Conservation (phyloP, 495 filamentous ascomycete species). For the Wilcoxina mikolae region DNA sequence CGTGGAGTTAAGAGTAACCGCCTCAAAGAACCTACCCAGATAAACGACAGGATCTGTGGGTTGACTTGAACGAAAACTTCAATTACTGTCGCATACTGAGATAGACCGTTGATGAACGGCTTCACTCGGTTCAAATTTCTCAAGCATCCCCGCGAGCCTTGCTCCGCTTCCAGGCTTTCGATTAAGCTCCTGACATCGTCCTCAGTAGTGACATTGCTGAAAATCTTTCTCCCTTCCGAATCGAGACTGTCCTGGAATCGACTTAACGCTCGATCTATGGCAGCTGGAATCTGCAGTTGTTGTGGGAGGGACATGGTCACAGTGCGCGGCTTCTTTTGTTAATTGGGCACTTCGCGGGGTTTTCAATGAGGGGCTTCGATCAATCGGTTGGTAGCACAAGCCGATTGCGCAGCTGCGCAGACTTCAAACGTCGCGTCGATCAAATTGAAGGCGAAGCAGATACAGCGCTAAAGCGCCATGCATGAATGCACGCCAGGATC, state of each 20-base stretch:
- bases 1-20: neutral
- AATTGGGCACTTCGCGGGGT: no score
- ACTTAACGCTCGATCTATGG: conserved; percentile 5
- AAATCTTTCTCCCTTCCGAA: conserved; percentile 2
- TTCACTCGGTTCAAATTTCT: conserved; percentile 28
- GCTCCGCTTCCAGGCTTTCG: neutral
- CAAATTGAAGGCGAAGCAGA: no score
- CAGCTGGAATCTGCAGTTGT: neutral
- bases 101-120: conserved; percentile 24
- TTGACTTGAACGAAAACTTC: conserved; percentile 29
- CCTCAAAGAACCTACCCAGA: conserved; percentile 19
- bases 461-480: no score
- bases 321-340: no score
- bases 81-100: conserved; percentile 28
- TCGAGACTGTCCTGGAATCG: conserved; percentile 5
- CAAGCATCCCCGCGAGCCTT: neutral
- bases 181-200: neutral
- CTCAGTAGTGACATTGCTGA: neutral
- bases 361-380: no score
- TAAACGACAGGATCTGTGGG: conserved; percentile 26
- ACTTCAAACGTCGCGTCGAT: neutral
- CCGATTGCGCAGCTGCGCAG: neutral
- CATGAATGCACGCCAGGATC: no score
- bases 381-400: neutral
- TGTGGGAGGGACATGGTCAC: neutral